Base-by-base conservation (phyloP, 768 basidiomycete species). In the Podaxis sp. region DNA sequence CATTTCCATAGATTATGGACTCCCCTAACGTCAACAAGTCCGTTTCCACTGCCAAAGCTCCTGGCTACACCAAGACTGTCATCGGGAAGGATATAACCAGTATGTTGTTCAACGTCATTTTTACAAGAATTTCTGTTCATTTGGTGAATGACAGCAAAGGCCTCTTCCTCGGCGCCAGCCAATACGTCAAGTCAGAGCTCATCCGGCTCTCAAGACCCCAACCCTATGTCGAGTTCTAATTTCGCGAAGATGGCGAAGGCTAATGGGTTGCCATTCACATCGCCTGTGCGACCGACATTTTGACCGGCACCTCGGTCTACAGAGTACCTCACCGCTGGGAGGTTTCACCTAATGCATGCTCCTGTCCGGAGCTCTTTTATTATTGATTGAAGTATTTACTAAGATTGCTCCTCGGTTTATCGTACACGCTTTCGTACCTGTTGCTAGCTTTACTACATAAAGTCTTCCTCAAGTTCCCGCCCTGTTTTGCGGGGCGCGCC, bases 381-480 rank as follows among this genome's bases (percentile, higher is more conserved):
- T 57, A 41, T 60, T 51, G 48, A 12, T 20, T 15, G 17, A 22
- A n/a, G 1, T 26, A 28, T 22, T 50, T 4, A 2, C 48, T 24
- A 28, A 5, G 17, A 60, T 24, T 22, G 15, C 11, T 60, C 22
- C n/a, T 17, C 40, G 3, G 3, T n/a, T 26, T 48, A 15, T 60
- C 17, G 26, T 60, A 51, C 48, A 56, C 49, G 55, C 3, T 46
- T 49, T 37, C 28, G 41, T 58, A 58, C 50, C 20, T 55, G 37
- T 62, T 58, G 30, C 41, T 56, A 12, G 24, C 53, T 50, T 60
- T 44, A 60, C 82, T 76, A 94, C 90, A 95, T 95, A 72, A 95
- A 95, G 72, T 95, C 93, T 54, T 95, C 92, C 72, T 93, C 91
- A 69, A 93, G 77, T 68, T 92, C 93, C 66, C 84, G 82, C 12